Evolutionary conservation across 371 early-diverging fungal species (phyloP), one percentile per base, ranked within the genome.

Genomic region (Catenaria anguillulae): DNA sequence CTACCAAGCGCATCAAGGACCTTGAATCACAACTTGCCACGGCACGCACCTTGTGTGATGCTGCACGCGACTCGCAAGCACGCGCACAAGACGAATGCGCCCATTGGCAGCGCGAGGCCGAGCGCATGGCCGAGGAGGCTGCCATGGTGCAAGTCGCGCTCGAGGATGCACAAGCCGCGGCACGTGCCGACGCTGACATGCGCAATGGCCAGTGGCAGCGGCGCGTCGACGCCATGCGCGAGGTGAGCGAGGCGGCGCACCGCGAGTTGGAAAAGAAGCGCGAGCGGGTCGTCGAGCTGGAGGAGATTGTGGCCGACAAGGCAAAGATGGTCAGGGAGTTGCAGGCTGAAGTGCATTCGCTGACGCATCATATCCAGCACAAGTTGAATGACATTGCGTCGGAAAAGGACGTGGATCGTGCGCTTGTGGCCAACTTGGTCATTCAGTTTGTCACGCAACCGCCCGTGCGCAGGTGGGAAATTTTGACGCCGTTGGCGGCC

Each of bases 311-410:
- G 29, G 13, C 13, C 29, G 52, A 19, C 8, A 50, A 50, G 52
- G 23, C 8, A 1, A 15, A 8, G 29, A 19, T 31, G 1, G 29
- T 50, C 12, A 15, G 31, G 8, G 52, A 50, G 31, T 50, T 50
- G 52, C 52, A 50, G 52, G 52, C 29, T 15, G 52, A 50, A 50
- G 52, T 50, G 15, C 52, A 50, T 31, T 24, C 52, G 29, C 52
- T 50, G 15, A 50, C 52, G 15, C 26, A 50, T 31, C 52, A 50
- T 31, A 50, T 50, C 31, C 52, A 50, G 52, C 26, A 26, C 13
- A 26, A 29, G 31, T 31, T 50, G 29, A 12, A 26, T 17, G 31
- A 24, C 29, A 13, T 29, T 8, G 52, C 52, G 2, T 8, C 26
- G 29, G 13, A 50, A 26, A 10, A 24, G 29, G 52, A 50, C 13